phyloP scores from a whole-genome alignment of 2,329 filamentous ascomycete genomes.

The Penicillium sp. region DNA sequence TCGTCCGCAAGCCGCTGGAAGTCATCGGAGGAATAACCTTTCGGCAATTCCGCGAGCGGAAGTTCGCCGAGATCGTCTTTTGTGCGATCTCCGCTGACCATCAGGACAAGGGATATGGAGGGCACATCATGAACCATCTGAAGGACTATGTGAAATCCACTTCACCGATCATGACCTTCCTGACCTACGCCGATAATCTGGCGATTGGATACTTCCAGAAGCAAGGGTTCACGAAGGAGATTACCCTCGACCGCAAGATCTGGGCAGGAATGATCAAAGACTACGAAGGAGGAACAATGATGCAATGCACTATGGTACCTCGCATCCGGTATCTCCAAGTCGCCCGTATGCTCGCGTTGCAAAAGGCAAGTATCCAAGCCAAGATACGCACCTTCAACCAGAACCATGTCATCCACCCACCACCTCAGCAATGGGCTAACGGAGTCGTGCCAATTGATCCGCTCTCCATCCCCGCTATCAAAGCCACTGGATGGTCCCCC shows the following conservation, averaged over 20 bases:
- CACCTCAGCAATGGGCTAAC: conserved; percentile 82
- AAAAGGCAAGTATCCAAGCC: conserved; percentile 91
- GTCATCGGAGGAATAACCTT: conserved; percentile 93
- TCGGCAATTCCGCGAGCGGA: conserved; percentile 84
- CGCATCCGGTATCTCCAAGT: conserved; percentile 91
- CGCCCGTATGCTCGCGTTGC: conserved; percentile 91
- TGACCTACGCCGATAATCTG: conserved; percentile 98
- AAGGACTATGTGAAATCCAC: conserved; percentile 98
- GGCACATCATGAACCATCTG: conserved; percentile 94
- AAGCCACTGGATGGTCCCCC: conserved; percentile 87
- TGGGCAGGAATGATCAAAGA: conserved; percentile 99
- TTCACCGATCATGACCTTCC: conserved; percentile 94
- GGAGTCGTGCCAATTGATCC: conserved; percentile 75
- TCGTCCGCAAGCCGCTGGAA: conserved; percentile 93
- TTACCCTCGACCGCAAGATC: conserved; percentile 81
- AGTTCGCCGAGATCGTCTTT: conserved; percentile 98
- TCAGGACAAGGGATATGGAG: conserved; percentile 97
- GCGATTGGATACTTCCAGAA: conserved; percentile 99
- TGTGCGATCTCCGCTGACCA: conserved; percentile 97
- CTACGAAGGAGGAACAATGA: conserved; percentile 97
- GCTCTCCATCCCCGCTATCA: conserved; percentile 82
- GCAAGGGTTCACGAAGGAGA: conserved; percentile 98
- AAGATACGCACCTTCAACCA: conserved; percentile 92
- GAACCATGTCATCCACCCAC: conserved; percentile 80
- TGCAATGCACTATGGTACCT: conserved; percentile 98